Evolutionary conservation across 176 grass and related monocot species (phyloP).

Genomic region (Musa schizocarpa): DNA sequence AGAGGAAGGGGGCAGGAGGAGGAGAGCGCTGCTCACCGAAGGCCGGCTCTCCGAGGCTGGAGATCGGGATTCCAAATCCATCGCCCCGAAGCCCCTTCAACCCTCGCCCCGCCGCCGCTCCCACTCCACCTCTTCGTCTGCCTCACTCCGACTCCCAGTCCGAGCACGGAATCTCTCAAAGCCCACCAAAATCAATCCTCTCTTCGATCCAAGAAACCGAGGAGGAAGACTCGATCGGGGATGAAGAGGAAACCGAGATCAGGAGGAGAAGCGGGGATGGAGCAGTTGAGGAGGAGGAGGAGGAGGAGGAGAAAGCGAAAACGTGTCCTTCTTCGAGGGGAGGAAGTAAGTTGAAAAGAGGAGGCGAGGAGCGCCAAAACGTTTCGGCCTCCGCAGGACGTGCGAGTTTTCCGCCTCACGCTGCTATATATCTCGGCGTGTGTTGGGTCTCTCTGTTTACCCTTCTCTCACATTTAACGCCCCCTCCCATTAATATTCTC

Average conservation of each 20-base stretch:
- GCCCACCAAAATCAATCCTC: background rate
- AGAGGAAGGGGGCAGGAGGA: background rate
- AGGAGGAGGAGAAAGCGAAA: background rate
- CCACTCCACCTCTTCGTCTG: background rate
- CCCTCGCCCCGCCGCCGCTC: background rate
- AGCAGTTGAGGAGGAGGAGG: background rate
- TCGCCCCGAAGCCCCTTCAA: background rate
- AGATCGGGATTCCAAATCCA: background rate
- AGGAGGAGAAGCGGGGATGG: background rate
- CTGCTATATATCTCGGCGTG: no score
- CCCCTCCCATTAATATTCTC: no score
- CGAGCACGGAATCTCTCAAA: background rate
- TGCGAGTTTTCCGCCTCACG: no score
- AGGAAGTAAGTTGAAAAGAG: background rate
- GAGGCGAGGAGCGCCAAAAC: constrained; percentile 5
- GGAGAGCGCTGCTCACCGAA: background rate
- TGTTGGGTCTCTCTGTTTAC: no score
- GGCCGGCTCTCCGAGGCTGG: background rate
- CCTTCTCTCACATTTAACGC: no score
- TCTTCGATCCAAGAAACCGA: background rate
- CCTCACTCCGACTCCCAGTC: background rate
- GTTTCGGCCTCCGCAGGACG: background rate
- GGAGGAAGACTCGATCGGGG: background rate
- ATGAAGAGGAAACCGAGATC: no score
- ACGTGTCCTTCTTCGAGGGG: background rate